Evolutionary conservation across 768 basidiomycete genomes (phyloP), one percentile per base, ranked within the genome.

Genomic region (Pleurotus salmoneostramineus): DNA sequence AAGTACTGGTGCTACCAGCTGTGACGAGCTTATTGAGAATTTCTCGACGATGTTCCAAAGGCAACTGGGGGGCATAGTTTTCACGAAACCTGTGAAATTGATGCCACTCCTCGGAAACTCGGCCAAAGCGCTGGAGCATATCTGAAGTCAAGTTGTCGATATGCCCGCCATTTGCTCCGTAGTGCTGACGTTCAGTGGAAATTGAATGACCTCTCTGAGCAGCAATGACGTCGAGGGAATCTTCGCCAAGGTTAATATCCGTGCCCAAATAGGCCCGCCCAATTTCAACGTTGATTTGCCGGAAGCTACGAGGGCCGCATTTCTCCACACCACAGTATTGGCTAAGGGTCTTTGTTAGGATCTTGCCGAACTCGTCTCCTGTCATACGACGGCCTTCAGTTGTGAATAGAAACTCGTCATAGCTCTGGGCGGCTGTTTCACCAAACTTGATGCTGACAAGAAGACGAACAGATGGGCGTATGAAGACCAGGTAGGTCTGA

Each of bases 31-130:
- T 14, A 17, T 49, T 49, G 47, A 49, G 17, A 32, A 17, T 17
- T 17, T 49, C 21, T 27, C 21, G 21, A 27, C 21, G 21, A 27
- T 27, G 21, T 27, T 27, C 21, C 21, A 27, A 12, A 21, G 66
- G 66, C 1, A 61, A 17, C 31, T 63, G 60, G 3, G 63, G 63
- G 6, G 64, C 56, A 4, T 5, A 12, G 21, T 54, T 55, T 12
- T 60, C 63, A 1, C 12, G 14, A 27, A 65, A 64, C 0, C 64
- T 63, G 36, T 34, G 27, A 2, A 65, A 46, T 2, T 61, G 34
- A 62, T 62, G 63, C 68, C 68, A 69, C 5, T 17, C n/a, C 32
- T 66, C 63, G 3, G 64, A 65, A 0, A 54, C 50, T 1, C 58
- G 57, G 0, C 61, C 64, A 58, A 44, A 66, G 6, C 62, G 52